Evolutionary conservation across 495 filamentous ascomycete species (phyloP).

Genomic region (Podospora comata): DNA sequence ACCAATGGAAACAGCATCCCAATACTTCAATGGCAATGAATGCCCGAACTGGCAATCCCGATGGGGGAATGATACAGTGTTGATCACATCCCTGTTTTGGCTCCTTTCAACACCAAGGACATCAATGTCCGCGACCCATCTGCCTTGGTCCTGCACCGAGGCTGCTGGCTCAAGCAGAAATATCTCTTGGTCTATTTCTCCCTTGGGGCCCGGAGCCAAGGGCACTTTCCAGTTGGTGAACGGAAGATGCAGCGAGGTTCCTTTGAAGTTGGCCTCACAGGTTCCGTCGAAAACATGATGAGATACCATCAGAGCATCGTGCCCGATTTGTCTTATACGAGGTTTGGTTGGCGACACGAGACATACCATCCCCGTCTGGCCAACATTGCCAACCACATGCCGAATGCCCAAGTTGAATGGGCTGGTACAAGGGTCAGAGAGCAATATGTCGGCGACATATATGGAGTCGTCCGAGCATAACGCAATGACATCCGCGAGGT

Average conservation of each 20-base stretch:
- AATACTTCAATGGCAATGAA: not conserved
- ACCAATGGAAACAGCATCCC: not conserved
- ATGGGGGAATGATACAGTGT: not conserved
- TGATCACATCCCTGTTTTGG: not conserved
- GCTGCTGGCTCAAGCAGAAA: not conserved
- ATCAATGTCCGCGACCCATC: conserved; percentile 2
- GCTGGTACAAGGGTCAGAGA: not conserved
- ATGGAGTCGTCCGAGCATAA: not conserved
- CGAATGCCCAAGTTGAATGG: not conserved
- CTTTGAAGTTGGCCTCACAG: not conserved
- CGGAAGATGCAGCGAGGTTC: not conserved
- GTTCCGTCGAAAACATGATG: not conserved
- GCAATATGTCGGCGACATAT: not conserved
- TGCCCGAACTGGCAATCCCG: not conserved
- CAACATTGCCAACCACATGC: not conserved
- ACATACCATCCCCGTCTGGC: not conserved
- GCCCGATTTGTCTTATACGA: not conserved
- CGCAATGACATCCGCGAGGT: not conserved
- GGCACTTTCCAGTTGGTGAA: not conserved
- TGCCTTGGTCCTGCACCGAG: not conserved
- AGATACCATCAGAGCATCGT: not conserved
- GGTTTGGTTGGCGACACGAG: not conserved
- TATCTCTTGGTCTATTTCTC: conserved; percentile 4
- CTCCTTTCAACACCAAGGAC: not conserved
- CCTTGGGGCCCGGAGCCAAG: not conserved